These are phyloP conservation scores for Ophiostoma angusticollis DNA, from an alignment of 2,329 filamentous ascomycete species.

Conservation along the genomic window DNA sequence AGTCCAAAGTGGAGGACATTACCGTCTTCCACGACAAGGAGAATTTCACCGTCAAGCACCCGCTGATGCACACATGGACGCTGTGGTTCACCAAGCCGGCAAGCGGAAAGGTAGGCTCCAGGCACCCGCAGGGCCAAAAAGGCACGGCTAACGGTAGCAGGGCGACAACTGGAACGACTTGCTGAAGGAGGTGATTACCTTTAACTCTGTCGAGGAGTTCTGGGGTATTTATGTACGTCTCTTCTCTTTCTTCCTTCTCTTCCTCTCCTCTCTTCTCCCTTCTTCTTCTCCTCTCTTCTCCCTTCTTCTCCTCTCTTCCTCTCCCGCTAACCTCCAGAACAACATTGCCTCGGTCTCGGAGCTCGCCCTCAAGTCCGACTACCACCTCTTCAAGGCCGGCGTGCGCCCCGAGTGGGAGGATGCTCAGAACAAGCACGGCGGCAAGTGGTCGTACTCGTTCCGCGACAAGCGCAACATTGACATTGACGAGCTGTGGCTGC, in stretches of 20 bases:
- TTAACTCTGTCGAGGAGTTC: slow-evolving; percentile 97
- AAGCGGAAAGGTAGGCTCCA: slow-evolving; percentile 63
- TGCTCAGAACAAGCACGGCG: slow-evolving; percentile 94
- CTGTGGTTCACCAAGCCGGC: slow-evolving; percentile 99
- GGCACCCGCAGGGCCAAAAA: slow-evolving; percentile 11
- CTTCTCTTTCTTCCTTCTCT: not conserved
- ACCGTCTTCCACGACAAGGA: slow-evolving; percentile 98
- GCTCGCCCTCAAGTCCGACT: slow-evolving; percentile 93
- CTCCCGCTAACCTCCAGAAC: slow-evolving; percentile 49
- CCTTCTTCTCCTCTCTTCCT: not conserved
- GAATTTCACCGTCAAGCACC: slow-evolving; percentile 99
- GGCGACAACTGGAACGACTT: slow-evolving; percentile 98
- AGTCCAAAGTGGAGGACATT: slow-evolving; percentile 48
- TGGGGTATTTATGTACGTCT: slow-evolving; percentile 93
- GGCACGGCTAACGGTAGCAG: too few relatives aligned
- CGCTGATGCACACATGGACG: slow-evolving; percentile 94
- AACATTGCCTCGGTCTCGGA: slow-evolving; percentile 96
- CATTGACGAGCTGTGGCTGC: slow-evolving; percentile 91
- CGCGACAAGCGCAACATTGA: slow-evolving; percentile 87
- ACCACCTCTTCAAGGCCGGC: slow-evolving; percentile 97
- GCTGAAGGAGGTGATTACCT: slow-evolving; percentile 95
- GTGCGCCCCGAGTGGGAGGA: slow-evolving; percentile 99
- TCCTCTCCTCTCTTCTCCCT: slow-evolving; percentile 24
- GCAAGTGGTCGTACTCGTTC: slow-evolving; percentile 98
- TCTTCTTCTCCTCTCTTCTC: slow-evolving; percentile 28